These are phyloP conservation scores for Glycine soja DNA, from an alignment of 306 rosid genomes.

Conservation along the genomic window DNA sequence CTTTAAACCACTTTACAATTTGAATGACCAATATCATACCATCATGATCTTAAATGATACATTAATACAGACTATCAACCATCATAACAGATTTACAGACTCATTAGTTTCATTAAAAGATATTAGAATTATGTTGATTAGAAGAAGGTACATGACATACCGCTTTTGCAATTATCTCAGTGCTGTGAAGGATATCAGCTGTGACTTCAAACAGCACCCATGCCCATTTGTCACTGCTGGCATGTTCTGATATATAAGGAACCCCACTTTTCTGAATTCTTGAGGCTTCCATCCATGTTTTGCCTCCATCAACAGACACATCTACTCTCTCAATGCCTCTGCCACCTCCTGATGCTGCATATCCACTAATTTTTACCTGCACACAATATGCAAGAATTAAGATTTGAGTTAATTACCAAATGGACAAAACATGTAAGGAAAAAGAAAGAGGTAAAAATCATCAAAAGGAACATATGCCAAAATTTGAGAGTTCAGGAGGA, in stretches of 20 bases:
- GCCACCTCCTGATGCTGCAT: slow-evolving; percentile 93
- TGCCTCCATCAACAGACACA: slow-evolving; percentile 88
- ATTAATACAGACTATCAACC: not conserved
- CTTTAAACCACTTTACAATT: not conserved
- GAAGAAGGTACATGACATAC: slow-evolving; percentile 55
- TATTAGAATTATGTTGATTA: slow-evolving; percentile 8
- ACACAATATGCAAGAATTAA: slow-evolving; percentile 28
- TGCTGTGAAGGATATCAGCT: slow-evolving; percentile 62
- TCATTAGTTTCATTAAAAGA: not conserved
- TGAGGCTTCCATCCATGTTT: slow-evolving; percentile 83
- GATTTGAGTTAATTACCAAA: slow-evolving; percentile 23
- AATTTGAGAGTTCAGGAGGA: not conserved
- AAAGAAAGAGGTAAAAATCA: not conserved
- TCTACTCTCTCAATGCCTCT: slow-evolving; percentile 95
- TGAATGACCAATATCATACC: slow-evolving; percentile 1
- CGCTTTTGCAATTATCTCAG: slow-evolving; percentile 88
- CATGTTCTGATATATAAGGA: slow-evolving; percentile 65
- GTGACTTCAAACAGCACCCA: slow-evolving; percentile 90
- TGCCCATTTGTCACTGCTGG: slow-evolving; percentile 88
- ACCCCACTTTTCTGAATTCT: slow-evolving; percentile 68
- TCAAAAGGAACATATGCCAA: not conserved
- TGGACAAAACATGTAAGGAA: slow-evolving; percentile 12
- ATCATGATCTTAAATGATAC: slow-evolving; percentile 18
- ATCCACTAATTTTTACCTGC: slow-evolving; percentile 84
- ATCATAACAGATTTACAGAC: not conserved